These are phyloP conservation scores for Diddensiella caesifluorescens DNA, from an alignment of 805 yeast species.

Conservation along the genomic window DNA sequence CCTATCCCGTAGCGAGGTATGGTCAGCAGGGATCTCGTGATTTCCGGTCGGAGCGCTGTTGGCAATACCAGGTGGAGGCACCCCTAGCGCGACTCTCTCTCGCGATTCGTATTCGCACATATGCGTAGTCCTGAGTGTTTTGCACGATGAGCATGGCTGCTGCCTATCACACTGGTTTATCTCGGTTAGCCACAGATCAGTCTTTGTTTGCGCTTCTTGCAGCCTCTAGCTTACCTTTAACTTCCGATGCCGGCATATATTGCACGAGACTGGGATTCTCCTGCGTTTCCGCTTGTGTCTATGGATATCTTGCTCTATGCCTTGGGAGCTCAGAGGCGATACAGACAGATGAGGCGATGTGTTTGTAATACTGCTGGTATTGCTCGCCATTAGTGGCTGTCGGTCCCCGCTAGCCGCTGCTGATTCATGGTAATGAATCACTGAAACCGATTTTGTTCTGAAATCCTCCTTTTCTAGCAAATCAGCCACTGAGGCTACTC, in stretches of 20 bases:
- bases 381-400: too few species aligned
- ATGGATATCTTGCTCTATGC: neutral
- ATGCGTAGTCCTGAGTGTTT: constrained; percentile 10
- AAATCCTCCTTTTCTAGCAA: too few species aligned
- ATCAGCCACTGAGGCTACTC: too few species aligned
- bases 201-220: too few species aligned
- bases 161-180: constrained; percentile 19
- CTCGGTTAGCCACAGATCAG: neutral
- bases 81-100: neutral
- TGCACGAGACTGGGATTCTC: constrained; percentile 20
- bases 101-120: constrained; percentile 12
- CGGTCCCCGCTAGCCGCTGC: too few species aligned
- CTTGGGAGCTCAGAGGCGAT: neutral
- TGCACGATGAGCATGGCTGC: constrained; percentile 22
- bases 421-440: too few species aligned
- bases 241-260: constrained; percentile 20
- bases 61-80: constrained; percentile 1
- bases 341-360: too few species aligned
- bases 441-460: too few species aligned
- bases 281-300: constrained; percentile 10
- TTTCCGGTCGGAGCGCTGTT: neutral
- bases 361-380: too few species aligned
- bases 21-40: neutral
- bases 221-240: constrained; percentile 15
- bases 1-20: neutral